Conservation (phyloP, 306 rosid genomes). For the Quercus berberidifolia region DNA sequence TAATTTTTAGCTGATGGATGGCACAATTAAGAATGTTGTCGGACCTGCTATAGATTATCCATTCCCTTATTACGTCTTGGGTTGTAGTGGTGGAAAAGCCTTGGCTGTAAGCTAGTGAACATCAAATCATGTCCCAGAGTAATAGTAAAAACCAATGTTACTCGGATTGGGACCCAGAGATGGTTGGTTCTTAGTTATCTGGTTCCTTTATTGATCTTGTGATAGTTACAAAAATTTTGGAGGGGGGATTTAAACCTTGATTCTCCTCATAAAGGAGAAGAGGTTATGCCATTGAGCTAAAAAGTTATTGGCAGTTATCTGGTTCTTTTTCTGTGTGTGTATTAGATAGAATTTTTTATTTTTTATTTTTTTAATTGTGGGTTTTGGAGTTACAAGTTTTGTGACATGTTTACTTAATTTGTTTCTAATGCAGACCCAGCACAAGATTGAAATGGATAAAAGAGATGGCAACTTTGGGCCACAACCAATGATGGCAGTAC, state of each 20-base stretch:
- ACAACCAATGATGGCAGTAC: constrained; percentile 56
- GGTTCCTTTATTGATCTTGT: not conserved
- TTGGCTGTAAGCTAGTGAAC: no score
- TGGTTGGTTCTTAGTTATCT: not conserved
- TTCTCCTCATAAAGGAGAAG: no score
- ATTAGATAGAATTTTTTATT: not conserved
- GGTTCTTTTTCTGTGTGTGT: not conserved
- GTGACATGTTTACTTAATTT: not conserved
- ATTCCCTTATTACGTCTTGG: not conserved
- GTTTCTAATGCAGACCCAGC: constrained; percentile 67
- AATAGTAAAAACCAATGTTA: not conserved
- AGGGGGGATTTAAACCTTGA: no score
- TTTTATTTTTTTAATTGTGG: not conserved
- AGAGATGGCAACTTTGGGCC: constrained; percentile 80
- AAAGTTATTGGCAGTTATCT: not conserved
- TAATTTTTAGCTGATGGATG: not conserved
- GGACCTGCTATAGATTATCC: not conserved
- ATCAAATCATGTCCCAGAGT: not conserved
- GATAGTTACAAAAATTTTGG: no score
- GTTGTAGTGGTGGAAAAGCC: no score
- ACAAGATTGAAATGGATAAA: constrained; percentile 95
- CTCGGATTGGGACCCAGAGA: not conserved
- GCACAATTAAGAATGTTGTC: not conserved
- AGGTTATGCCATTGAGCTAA: no score
- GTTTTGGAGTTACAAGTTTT: not conserved